Evolutionary conservation across 805 yeast genomes (phyloP), one percentile per base, ranked within the genome.

Genomic region (Yamadazyma paraphyllophila): DNA sequence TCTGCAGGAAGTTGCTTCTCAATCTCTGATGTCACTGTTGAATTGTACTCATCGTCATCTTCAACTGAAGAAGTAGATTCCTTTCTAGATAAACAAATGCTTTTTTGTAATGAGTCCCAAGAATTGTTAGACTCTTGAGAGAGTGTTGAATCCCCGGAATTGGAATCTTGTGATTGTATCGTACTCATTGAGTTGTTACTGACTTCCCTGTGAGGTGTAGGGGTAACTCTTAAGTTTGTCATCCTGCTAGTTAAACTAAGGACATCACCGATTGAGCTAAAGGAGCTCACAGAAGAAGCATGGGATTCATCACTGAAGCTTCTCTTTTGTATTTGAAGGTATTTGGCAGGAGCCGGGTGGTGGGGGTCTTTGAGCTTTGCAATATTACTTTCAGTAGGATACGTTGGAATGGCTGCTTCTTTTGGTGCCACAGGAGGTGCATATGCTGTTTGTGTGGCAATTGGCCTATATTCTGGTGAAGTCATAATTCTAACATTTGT

Each of bases 281-380:
- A 63, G 0, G 69, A 61, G 47, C 71, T 65, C 10, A 68, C 64
- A 0, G 73, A 65, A 4, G 73, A 67, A 1, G 65, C 70, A 14
- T 56, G 59, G 1, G 73, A 67, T 42, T 69, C 73, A 29, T 69
- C 73, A 36, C 73, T 67, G 46, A 66, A 65, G 9, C 58, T 58
- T 41, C 75, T 47, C 36, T 59, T 57, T 38, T 48, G 51, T 31
- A 51, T 46, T 17, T 47, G 50, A 15, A 51, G 46, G 9, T 43
- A 36, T 13, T 45, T 45, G 1, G 40, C 44, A 12, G 16, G 44
- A 50, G 14, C 52, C 49, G 24, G 24, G 24, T 3, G 24, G 6
- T 42, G 53, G 7, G 45, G 17, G 6, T 47, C 51, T 7, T 58
- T 48, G 7, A 40, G 16, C 10, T 51, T 40, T 13, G 44, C 30